Base-by-base conservation (phyloP, 495 filamentous ascomycete genomes). In the Neurospora sp. region DNA sequence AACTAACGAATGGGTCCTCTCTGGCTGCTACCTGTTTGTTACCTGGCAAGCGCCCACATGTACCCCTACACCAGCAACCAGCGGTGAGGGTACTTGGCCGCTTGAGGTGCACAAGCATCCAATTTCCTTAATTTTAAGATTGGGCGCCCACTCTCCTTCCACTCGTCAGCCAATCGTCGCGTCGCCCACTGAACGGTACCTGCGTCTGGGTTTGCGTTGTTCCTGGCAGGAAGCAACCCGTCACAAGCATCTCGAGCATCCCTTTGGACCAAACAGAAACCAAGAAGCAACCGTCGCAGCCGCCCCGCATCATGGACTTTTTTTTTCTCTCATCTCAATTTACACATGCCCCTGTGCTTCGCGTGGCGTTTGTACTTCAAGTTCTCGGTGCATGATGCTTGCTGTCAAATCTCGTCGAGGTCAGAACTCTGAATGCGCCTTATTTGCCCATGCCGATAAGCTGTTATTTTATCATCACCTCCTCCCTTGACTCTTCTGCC, bases 51-150 rank as follows among this genome's bases (percentile, higher is more conserved):
- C 45, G 71, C 43, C 19, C 28, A 70, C 15, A 76, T 40, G 76
- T 78, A 76, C 75, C 73, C n/a, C 34, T 24, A 42, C 70, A 69
- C 71, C 75, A 31, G 54, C 69, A 36, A 39, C 34, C 48, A 38
- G 79, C 71, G 48, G 73, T 43, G 21, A 72, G 39, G 74, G 72
- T 77, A 76, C 77, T 31, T 76, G 34, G 38, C 37, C 15, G 42
- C 28, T 45, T 40, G 42, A 70, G 71, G 69, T 24, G 28, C 59
- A 74, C 77, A 76, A 71, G 45, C 71, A 73, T 71, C 39, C 10
- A 71, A 37, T 77, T 78, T 78, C 77, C 78, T 81, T 80, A 80
- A 81, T 80, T 77, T 81, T 76, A 79, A 73, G 69, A 40, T 72
- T 72, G 72, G 62, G 74, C 72, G 54, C 69, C 5, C 24, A 17